A percentile compares a stretch with the other conserved stretches of the same genome.
Conservation (phyloP, 169 alveolate genomes). For the Plasmodium knowlesi region DNA sequence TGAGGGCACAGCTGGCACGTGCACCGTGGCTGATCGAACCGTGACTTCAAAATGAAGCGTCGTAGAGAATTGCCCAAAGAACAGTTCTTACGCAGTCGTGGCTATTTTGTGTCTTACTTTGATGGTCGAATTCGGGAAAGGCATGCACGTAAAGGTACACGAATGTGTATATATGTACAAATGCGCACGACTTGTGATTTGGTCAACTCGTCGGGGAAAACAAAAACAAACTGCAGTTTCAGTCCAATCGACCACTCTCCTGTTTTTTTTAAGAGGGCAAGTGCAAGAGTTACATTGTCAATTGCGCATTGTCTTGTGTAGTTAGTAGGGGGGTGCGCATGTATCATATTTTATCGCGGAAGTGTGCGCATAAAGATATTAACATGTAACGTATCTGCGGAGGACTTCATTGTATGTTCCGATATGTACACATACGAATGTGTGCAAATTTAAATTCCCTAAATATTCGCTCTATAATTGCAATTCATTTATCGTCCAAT, state of each 20-base stretch:
- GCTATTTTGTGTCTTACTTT: neutral
- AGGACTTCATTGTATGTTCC: neutral
- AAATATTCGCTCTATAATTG: neutral
- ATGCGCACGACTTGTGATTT: neutral
- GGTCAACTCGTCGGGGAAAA: neutral
- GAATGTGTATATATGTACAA: neutral
- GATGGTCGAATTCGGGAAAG: neutral
- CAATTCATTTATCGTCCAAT: neutral
- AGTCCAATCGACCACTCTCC: neutral
- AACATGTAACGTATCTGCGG: neutral
- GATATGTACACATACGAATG: neutral
- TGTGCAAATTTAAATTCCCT: neutral
- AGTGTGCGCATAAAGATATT: neutral
- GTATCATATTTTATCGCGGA: neutral
- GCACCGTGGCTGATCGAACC: neutral
- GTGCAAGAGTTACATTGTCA: neutral
- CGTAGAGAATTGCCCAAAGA: neutral
- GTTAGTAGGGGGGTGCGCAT: neutral
- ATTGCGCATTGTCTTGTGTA: neutral
- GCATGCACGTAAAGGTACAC: neutral
- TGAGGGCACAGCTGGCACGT: neutral
- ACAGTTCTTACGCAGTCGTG: neutral
- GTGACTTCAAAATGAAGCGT: neutral
- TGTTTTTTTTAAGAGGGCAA: neutral
- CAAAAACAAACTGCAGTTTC: neutral